Base-by-base conservation (phyloP, 1,284 basidiomycete species). In the Naganishia albida region DNA sequence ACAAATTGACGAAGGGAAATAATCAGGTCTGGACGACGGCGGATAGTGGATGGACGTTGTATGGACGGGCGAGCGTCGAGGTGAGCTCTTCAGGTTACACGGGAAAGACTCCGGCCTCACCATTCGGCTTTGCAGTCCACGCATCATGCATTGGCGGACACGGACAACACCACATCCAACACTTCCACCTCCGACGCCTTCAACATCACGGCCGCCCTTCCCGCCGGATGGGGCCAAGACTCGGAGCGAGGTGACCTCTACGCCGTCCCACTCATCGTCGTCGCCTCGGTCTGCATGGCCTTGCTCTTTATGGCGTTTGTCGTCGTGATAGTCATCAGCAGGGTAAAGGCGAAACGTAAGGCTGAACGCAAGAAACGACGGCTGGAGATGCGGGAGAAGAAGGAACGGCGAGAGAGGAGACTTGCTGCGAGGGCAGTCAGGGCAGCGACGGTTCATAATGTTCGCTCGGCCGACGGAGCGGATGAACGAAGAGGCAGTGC, bases 251-350 rank as follows among this genome's bases (percentile, higher is more conserved):
- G 74, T 3, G 69, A 70, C 16, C 70, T 77, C 26, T 80, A 80
- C 67, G 72, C 72, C 64, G 75, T 77, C 1, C 77, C 78, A 0
- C 68, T 80, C 3, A 80, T 80, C 40, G 74, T 73, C n/a, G 70
- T 74, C 20, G 72, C 74, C 1, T 74, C 73, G 42, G 72, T 77
- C 25, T 72, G 78, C 54, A 67, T 80, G 54, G 75, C 77, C 7
- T 50, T 74, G 6, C 59, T 71, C 38, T 76, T 80, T 39, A 74
- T 78, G 34, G 69, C 69, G 38, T 69, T 69, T 23, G 74, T 78
- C 67, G 70, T 76, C 28, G 67, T 77, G 74, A 76, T 63, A 60
- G 73, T 74, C 0, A 66, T 77, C 44, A 70, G 72, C 23, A 71
- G 78, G 12, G 72, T 73, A 25, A 77, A 77, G 63, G 67, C 70